A percentile compares a stretch with the other conserved stretches of the same genome.
Conservation (phyloP, 2,329 filamentous ascomycete species). For the Aspergillus sp. region DNA sequence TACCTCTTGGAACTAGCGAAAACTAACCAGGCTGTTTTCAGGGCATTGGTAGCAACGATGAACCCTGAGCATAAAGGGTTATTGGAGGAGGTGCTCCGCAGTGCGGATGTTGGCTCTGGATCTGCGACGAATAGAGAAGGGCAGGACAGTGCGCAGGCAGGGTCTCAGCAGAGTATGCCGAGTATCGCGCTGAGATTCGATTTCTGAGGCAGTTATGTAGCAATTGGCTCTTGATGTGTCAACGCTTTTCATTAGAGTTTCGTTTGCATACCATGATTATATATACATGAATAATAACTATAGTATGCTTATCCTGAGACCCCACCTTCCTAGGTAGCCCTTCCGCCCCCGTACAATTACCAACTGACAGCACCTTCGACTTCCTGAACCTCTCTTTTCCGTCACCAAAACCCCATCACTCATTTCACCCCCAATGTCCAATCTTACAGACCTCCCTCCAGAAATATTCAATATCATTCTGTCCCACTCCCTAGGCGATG, state of each 20-base stretch:
- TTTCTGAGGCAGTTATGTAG: conserved; percentile 55
- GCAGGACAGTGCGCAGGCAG: conserved; percentile 44
- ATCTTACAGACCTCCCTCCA: background rate
- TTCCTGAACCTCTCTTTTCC: background rate
- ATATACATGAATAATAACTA: background rate
- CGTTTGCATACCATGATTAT: background rate
- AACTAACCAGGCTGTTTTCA: conserved; percentile 71
- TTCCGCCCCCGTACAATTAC: background rate
- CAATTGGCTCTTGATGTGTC: background rate
- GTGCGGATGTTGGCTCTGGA: conserved; percentile 53
- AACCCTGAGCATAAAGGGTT: conserved; percentile 68
- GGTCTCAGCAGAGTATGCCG: conserved; percentile 60
- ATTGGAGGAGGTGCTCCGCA: conserved; percentile 74
- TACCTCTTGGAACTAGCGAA: conserved; percentile 79
- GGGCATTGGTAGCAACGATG: conserved; percentile 70
- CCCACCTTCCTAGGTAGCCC: background rate
- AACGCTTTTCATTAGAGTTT: background rate
- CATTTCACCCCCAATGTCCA: background rate
- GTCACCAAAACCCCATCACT: background rate
- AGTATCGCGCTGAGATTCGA: conserved; percentile 94
- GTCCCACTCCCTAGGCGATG: background rate
- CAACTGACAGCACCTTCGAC: background rate
- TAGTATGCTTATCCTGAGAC: no score
- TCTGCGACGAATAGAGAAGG: conserved; percentile 34
- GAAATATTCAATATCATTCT: background rate